Evolutionary conservation across 2,329 filamentous ascomycete species (phyloP).

Genomic region (Microcyclospora pomicola): DNA sequence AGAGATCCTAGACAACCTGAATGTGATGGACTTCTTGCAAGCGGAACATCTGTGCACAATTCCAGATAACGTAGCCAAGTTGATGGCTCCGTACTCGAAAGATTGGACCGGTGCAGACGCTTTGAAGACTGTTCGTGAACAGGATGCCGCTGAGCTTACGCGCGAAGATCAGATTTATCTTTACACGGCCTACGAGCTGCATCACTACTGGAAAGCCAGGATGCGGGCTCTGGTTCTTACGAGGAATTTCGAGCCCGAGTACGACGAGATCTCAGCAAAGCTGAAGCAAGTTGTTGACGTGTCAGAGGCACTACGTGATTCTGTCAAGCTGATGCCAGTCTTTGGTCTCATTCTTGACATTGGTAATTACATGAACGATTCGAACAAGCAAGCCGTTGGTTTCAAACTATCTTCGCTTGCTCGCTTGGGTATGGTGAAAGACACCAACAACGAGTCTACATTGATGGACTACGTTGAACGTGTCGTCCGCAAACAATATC

Average conservation of each 20-base stretch:
- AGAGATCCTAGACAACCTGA: constrained; percentile 73
- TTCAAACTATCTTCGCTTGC: constrained; percentile 96
- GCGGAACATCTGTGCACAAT: constrained; percentile 87
- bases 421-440: constrained; percentile 92
- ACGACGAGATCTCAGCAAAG: constrained; percentile 79
- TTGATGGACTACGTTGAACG: constrained; percentile 92
- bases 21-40: constrained; percentile 93
- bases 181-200: constrained; percentile 81
- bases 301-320: constrained; percentile 80
- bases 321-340: constrained; percentile 88
- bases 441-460: constrained; percentile 95
- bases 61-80: constrained; percentile 76
- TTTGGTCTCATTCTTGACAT: constrained; percentile 92
- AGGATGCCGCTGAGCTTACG: constrained; percentile 77
- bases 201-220: constrained; percentile 96
- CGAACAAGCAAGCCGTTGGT: constrained; percentile 92
- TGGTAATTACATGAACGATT: constrained; percentile 99
- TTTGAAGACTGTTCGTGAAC: constrained; percentile 61
- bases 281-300: constrained; percentile 75
- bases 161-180: constrained; percentile 92
- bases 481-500: constrained; percentile 90
- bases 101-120: constrained; percentile 91
- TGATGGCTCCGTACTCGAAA: constrained; percentile 88
- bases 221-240: constrained; percentile 84
- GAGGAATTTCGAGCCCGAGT: constrained; percentile 70